phyloP scores from a whole-genome alignment of 2,329 filamentous ascomycete species.

The Sclerotinia minor region DNA sequence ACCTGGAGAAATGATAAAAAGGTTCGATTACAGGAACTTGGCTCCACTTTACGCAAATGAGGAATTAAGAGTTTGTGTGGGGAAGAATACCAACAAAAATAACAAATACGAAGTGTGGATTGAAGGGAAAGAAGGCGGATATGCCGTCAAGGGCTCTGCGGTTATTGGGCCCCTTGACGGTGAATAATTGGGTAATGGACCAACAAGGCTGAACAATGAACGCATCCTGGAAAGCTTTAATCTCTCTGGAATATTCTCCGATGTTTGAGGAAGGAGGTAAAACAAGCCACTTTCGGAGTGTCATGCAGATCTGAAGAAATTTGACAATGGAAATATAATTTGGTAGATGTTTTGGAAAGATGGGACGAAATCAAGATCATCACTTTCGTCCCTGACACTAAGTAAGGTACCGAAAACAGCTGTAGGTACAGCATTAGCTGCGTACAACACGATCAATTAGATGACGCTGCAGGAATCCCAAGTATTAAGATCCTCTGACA shows the following conservation, averaged over 20 bases:
- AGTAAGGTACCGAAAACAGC: constrained; percentile 14
- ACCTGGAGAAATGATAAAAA: constrained; percentile 47
- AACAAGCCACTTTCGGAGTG: constrained; percentile 21
- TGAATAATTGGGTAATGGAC: constrained; percentile 9
- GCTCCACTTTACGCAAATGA: constrained; percentile 77
- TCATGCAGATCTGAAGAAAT: constrained; percentile 15
- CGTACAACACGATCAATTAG: constrained; percentile 2
- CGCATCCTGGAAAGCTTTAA: constrained; percentile 12
- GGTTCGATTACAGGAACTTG: constrained; percentile 77
- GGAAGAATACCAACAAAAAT: constrained; percentile 46
- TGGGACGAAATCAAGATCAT: constrained; percentile 24
- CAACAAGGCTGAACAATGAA: constrained; percentile 23
- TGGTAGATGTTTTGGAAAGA: constrained; percentile 25
- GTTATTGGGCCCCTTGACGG: constrained; percentile 25
- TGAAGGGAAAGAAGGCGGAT: constrained; percentile 58
- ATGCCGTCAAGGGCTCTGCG: constrained; percentile 62
- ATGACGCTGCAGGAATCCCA: not conserved
- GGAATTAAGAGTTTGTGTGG: constrained; percentile 67
- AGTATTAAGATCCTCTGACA: constrained; percentile 4
- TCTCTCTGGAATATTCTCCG: constrained; percentile 25
- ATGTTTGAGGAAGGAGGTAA: constrained; percentile 19
- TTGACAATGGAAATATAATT: constrained; percentile 9
- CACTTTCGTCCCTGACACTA: constrained; percentile 23
- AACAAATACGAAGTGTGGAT: constrained; percentile 64
- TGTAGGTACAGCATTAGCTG: not conserved